These are phyloP conservation scores for Monosporascus ibericus DNA, from an alignment of 2,329 filamentous ascomycete species.

Conservation along the genomic window DNA sequence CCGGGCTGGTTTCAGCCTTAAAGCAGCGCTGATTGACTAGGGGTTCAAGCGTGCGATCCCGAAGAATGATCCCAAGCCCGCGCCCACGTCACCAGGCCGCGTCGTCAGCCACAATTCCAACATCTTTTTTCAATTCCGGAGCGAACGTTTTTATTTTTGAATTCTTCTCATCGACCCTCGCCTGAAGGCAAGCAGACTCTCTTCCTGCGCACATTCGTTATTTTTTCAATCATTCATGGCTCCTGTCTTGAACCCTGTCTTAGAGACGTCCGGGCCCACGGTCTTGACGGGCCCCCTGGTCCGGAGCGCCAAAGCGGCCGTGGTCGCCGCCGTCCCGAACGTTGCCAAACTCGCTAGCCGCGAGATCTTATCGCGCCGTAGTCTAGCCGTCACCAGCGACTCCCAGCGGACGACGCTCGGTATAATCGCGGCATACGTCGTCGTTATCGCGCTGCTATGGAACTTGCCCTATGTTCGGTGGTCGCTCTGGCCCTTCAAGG, in stretches of 20 bases:
- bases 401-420: slow-evolving; percentile 67
- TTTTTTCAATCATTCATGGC: slow-evolving; percentile 16
- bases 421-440: slow-evolving; percentile 65
- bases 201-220: neutral
- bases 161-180: neutral
- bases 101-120: neutral
- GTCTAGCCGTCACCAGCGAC: slow-evolving; percentile 53
- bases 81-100: neutral
- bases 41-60: no score
- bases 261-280: slow-evolving; percentile 12
- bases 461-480: slow-evolving; percentile 71
- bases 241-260: slow-evolving; percentile 21
- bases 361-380: slow-evolving; percentile 39
- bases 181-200: neutral
- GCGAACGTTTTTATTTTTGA: neutral
- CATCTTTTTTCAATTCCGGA: neutral
- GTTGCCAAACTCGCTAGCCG: slow-evolving; percentile 17
- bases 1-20: neutral
- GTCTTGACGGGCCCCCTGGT: slow-evolving; percentile 16
- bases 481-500: slow-evolving; percentile 77
- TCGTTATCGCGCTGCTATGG: slow-evolving; percentile 71
- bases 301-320: slow-evolving; percentile 19
- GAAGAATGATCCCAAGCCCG: neutral
- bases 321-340: slow-evolving; percentile 19
- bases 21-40: neutral